Conservation (phyloP, 768 basidiomycete genomes). For the Pleurotus eryngii region DNA sequence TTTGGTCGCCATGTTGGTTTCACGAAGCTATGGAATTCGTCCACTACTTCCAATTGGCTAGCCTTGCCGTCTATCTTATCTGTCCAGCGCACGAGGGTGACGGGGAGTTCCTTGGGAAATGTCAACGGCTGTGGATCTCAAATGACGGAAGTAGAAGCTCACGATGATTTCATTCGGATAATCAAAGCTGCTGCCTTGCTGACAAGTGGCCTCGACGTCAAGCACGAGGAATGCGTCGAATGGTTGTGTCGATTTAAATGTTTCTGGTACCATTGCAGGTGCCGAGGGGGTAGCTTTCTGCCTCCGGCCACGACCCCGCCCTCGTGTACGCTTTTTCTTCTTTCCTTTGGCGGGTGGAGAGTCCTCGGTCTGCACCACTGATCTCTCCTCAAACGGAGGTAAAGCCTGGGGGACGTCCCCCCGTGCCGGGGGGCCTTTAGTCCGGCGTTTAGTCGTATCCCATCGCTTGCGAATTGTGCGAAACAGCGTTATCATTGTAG, state of each 20-base stretch:
- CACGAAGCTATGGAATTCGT: constrained; percentile 87
- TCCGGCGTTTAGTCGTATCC: background rate
- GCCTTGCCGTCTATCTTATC: constrained; percentile 55
- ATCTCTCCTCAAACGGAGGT: background rate
- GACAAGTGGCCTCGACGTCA: constrained; percentile 88
- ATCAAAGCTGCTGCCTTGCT: constrained; percentile 62
- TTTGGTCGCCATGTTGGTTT: constrained; percentile 82
- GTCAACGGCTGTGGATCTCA: background rate
- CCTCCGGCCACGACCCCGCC: no score
- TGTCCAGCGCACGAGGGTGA: constrained; percentile 83
- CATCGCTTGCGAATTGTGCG: background rate
- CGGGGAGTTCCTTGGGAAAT: constrained; percentile 79
- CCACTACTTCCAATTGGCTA: constrained; percentile 61
- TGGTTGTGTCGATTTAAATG: constrained; percentile 32
- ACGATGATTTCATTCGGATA: constrained; percentile 98
- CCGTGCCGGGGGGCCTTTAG: background rate
- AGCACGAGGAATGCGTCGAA: constrained; percentile 84
- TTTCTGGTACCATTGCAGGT: background rate
- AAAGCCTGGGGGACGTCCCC: background rate
- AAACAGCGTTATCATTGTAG: background rate
- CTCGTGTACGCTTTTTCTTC: background rate
- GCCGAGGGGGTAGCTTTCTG: constrained; percentile 10
- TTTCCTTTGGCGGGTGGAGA: background rate
- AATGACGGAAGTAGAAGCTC: constrained; percentile 26
- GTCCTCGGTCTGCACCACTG: no score